Evolutionary conservation across 345 rosid species (phyloP).

Genomic region (Populus euphratica): DNA sequence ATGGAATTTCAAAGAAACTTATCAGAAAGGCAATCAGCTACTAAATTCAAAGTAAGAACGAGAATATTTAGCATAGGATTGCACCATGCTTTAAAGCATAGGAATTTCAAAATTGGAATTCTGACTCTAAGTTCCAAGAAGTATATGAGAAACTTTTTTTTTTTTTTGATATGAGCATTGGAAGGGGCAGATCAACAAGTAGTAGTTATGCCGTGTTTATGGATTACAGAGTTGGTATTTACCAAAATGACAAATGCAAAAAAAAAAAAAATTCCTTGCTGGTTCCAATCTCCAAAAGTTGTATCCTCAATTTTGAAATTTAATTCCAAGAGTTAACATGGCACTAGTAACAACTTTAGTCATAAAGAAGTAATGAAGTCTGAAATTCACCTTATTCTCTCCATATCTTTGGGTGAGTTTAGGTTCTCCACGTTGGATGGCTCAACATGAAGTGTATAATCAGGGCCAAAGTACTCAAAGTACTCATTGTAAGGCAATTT

Average conservation of each 20-base stretch:
- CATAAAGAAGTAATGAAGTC: not conserved
- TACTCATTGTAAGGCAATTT: conserved; percentile 89
- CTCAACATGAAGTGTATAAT: conserved; percentile 85
- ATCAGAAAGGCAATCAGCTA: not conserved
- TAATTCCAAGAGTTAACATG: not conserved
- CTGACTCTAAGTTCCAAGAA: not conserved
- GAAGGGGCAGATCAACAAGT: not conserved
- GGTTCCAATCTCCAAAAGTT: not conserved
- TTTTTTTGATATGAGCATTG: not conserved
- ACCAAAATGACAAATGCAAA: not conserved
- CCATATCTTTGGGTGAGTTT: conserved; percentile 76
- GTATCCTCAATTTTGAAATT: not conserved
- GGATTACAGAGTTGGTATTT: not conserved
- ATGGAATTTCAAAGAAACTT: not conserved
- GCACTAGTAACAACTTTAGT: not conserved
- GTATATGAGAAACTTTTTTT: not conserved
- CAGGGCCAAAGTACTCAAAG: conserved; percentile 93
- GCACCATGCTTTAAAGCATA: not conserved
- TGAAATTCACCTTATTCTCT: conserved; percentile 66
- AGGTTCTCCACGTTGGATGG: conserved; percentile 76
- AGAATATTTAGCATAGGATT: not conserved
- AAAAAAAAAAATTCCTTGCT: too few species aligned
- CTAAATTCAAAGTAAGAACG: too few species aligned
- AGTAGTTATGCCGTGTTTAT: not conserved
- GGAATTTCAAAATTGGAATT: not conserved